A percentile compares a stretch with the other conserved stretches of the same genome.
Evolutionary conservation across 2,329 filamentous ascomycete species (phyloP).

Genomic region (Fusarium pseudograminearum): DNA sequence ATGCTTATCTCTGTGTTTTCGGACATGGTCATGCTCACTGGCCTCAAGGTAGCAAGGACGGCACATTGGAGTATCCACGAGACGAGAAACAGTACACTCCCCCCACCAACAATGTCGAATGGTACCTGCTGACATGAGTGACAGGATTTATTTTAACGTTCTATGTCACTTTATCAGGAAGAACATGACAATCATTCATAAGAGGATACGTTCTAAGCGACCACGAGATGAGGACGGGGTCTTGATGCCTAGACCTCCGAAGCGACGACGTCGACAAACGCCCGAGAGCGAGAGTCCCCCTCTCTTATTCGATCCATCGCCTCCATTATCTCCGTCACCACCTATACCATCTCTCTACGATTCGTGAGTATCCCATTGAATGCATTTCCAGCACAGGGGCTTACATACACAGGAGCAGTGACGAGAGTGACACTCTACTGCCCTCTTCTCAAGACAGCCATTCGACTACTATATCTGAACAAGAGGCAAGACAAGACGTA

Average conservation of each 20-base stretch:
- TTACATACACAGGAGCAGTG: not conserved
- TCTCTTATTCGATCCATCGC: fast-evolving
- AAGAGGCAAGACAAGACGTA: not conserved
- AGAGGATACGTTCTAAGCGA: not conserved
- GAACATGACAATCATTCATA: not conserved
- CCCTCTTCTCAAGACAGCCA: not conserved
- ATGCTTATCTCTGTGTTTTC: constrained; percentile 7
- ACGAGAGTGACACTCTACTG: not conserved
- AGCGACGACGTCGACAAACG: not conserved
- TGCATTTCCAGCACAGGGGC: fast-evolving
- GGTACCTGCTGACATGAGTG: not conserved
- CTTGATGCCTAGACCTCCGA: not conserved
- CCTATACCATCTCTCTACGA: fast-evolving
- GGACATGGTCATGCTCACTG: constrained; percentile 1
- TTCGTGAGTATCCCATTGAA: not conserved
- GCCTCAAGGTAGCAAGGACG: not conserved
- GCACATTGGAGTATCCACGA: not conserved
- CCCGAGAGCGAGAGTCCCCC: not conserved
- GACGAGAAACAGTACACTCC: constrained; percentile 3
- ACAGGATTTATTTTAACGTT: constrained; percentile 12
- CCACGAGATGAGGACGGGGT: not conserved
- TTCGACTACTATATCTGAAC: fast-evolving
- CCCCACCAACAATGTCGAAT: not conserved
- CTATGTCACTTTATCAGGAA: constrained; percentile 2
- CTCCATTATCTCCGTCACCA: fast-evolving